These are phyloP conservation scores for Macrolepiota fuliginosa DNA, from an alignment of 768 basidiomycete species.

Conservation along the genomic window DNA sequence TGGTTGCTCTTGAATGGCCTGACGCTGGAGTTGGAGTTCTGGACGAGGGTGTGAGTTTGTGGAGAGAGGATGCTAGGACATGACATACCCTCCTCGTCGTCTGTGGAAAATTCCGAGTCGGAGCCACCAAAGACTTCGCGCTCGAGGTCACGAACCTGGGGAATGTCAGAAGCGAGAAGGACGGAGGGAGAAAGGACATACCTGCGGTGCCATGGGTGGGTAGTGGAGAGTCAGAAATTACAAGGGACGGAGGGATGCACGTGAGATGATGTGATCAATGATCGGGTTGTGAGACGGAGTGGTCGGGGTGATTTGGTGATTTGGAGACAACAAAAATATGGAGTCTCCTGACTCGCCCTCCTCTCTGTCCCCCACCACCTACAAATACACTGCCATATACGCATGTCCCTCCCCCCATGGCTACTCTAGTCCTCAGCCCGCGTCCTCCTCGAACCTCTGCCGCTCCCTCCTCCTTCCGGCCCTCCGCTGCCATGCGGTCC, in stretches of 20 bases:
- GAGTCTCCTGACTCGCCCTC: neutral
- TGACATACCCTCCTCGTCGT: conserved; percentile 59
- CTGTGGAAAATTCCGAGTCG: conserved; percentile 80
- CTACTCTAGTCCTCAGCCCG: neutral
- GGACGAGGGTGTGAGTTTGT: neutral
- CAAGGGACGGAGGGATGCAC: neutral
- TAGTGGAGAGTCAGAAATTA: neutral
- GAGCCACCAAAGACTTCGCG: conserved; percentile 81
- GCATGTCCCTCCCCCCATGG: neutral
- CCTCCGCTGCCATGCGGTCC: neutral
- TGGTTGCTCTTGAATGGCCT: conserved; percentile 34
- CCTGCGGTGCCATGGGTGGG: conserved; percentile 13
- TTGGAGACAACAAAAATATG: neutral
- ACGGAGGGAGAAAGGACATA: conserved; percentile 12
- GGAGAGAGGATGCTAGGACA: neutral
- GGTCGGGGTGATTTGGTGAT: neutral
- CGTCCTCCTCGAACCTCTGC: neutral
- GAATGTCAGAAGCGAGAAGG: conserved; percentile 6
- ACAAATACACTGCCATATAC: neutral
- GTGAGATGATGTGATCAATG: conserved; percentile 4
- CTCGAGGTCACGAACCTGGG: conserved; percentile 40
- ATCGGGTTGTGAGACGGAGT: neutral
- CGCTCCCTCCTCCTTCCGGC: neutral
- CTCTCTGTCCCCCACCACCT: neutral
- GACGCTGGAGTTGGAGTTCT: conserved; percentile 33